These are phyloP conservation scores for Amaranthus hypochondriacus DNA, from an alignment of 148 eudicot genomes.

Conservation along the genomic window DNA sequence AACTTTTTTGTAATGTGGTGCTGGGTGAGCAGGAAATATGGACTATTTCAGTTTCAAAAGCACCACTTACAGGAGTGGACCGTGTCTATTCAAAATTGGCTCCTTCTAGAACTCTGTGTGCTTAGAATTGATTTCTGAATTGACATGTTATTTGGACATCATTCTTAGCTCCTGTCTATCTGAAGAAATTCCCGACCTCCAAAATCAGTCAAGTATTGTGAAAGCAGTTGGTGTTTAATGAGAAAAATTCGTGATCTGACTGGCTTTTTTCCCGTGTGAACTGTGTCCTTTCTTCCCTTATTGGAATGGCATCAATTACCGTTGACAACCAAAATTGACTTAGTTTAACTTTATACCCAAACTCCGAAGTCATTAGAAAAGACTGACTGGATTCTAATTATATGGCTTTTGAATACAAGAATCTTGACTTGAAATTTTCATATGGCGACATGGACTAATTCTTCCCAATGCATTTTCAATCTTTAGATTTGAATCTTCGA, in stretches of 20 bases:
- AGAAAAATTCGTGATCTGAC: not conserved
- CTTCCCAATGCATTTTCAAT: not conserved
- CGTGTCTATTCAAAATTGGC: not conserved
- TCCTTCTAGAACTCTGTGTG: not conserved
- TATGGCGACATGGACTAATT: not conserved
- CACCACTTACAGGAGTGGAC: not conserved
- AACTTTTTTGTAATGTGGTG: not conserved
- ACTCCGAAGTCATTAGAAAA: not conserved
- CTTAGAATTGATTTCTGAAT: not conserved
- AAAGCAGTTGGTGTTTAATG: not conserved
- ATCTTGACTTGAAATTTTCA: not conserved
- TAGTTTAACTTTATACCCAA: not conserved
- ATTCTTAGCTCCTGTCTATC: not conserved
- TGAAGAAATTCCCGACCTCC: not conserved
- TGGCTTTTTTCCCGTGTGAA: not conserved
- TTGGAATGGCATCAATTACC: not conserved
- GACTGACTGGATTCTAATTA: not conserved
- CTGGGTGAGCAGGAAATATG: not conserved
- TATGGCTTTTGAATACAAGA: not conserved
- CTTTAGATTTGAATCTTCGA: not conserved
- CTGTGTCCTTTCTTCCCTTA: not conserved
- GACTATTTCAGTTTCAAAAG: not conserved
- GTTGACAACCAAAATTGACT: not conserved
- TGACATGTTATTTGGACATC: not conserved
- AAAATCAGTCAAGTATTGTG: not conserved